Percentiles rank a stretch among this genome's conserved stretches.
Evolutionary conservation across 352 stramenopile genomes (phyloP).

Genomic region (Globisporangium echinulatum): DNA sequence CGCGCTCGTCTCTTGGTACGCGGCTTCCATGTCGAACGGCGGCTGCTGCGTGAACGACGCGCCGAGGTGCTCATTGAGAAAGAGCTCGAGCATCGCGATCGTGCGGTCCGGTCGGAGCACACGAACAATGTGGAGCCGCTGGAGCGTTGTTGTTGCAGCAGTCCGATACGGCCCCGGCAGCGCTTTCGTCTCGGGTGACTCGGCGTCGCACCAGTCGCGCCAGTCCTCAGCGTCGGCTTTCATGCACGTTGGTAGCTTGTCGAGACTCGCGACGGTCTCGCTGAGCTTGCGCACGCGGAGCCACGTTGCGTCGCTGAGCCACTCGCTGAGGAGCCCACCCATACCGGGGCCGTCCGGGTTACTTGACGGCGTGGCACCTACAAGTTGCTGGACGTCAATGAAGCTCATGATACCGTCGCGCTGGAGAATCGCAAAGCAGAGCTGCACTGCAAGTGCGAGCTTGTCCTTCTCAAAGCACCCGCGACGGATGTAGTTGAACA

Average conservation of each 20-base stretch:
- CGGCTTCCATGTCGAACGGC: slow-evolving; percentile 81
- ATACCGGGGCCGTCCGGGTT: slow-evolving; percentile 52
- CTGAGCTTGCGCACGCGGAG: slow-evolving; percentile 89
- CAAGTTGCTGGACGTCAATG: slow-evolving; percentile 68
- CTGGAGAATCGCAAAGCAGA: slow-evolving; percentile 90
- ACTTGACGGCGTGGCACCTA: slow-evolving; percentile 38
- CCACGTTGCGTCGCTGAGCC: slow-evolving; percentile 87
- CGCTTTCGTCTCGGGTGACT: slow-evolving; percentile 84
- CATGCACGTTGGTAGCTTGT: slow-evolving; percentile 92
- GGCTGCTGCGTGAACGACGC: slow-evolving; percentile 72
- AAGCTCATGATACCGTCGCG: slow-evolving; percentile 58
- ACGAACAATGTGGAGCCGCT: slow-evolving; percentile 74
- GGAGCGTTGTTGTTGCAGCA: slow-evolving; percentile 31
- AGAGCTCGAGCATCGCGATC: slow-evolving; percentile 59
- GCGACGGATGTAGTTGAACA: slow-evolving; percentile 94
- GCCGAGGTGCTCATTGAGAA: slow-evolving; percentile 51
- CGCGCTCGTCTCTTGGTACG: slow-evolving; percentile 85
- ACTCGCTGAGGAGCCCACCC: slow-evolving; percentile 87
- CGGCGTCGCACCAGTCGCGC: slow-evolving; percentile 91
- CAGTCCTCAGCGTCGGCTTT: slow-evolving; percentile 94
- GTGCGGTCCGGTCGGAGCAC: slow-evolving; percentile 83
- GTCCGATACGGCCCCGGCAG: slow-evolving; percentile 86
- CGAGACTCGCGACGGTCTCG: slow-evolving; percentile 73
- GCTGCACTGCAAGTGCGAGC: slow-evolving; percentile 86
- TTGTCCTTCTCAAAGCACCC: slow-evolving; percentile 94